Base-by-base conservation (phyloP, 2,329 filamentous ascomycete species). In the Aureobasidium zeae region DNA sequence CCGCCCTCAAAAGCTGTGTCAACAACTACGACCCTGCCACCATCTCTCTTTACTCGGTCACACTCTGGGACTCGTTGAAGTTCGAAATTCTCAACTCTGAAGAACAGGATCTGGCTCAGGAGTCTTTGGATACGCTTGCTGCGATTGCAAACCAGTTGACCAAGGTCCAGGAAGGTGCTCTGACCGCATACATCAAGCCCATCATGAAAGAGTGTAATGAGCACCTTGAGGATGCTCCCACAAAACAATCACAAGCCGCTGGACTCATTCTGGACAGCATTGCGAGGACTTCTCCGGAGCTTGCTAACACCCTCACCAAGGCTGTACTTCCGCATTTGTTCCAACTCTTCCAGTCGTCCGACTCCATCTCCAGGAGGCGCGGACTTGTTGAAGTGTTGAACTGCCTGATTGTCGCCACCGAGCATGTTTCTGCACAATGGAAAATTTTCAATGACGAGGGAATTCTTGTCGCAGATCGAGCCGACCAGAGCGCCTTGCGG, bases 81-180 rank as follows among this genome's bases (percentile, higher is more conserved):
- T 83, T 80, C 51, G 79, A 83, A 53, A 73, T 83, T 9, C 64
- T 83, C 11, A 80, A 78, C 50, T 72, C 75, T 0, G 76, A 81
- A 56, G 79, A 83, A 52, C 76, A 81, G 44, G 74, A 81, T 38
- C 61, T 83, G 7, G 76, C 76, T 0, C 66, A 77, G 36, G 72
- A 75, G 52, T 74, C 79, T 5, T 59, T 82, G 12, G 61, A 66
- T 16, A 71, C 69, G 2, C 58, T 82, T 7, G 67, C 70, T 43
- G 63, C 67, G 15, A 75, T 82, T 45, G 71, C 75, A 12, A 63
- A 63, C 41, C 69, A 72, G 16, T 62, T 83, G 6, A 74, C 75
- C 43, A 66, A 61, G 52, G 63, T 61, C 48, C 67, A 41, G n/a
- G 54, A 65, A 68, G 57, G 70, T 58, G 50, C 72, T 59, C 57